Evolutionary conservation across 805 yeast genomes (phyloP).

Genomic region (Yarrowia hollandica): DNA sequence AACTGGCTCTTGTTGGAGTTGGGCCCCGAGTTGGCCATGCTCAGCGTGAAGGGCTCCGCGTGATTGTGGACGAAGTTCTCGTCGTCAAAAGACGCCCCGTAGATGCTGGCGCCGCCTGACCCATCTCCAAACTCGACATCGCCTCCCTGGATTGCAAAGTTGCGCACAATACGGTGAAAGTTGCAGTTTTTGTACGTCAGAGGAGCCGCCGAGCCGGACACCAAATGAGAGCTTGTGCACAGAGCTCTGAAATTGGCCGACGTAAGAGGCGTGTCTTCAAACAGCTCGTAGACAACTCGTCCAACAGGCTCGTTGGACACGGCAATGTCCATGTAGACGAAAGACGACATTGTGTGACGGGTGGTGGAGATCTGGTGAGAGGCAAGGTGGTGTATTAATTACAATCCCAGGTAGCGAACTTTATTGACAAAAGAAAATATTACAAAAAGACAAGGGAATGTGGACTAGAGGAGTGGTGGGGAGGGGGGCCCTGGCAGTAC

Average conservation of each 20-base stretch:
- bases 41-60: constrained; percentile 63
- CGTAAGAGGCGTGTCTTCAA: constrained; percentile 73
- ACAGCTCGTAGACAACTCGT: constrained; percentile 72
- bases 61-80: constrained; percentile 65
- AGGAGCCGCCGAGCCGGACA: constrained; percentile 60
- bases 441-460: too few species aligned
- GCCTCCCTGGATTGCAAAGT: constrained; percentile 86
- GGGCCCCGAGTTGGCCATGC: constrained; percentile 81
- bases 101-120: constrained; percentile 75
- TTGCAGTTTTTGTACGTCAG: constrained; percentile 55
- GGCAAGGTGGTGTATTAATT: too few species aligned
- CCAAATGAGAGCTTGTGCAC: constrained; percentile 60
- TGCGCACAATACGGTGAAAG: constrained; percentile 74
- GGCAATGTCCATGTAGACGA: constrained; percentile 71
- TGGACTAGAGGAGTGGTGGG: too few species aligned
- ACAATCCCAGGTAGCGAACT: too few species aligned
- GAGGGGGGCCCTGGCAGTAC: too few species aligned
- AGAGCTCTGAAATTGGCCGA: constrained; percentile 84
- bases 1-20: constrained; percentile 86
- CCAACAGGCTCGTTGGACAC: constrained; percentile 70
- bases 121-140: constrained; percentile 66
- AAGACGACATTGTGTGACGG: background rate
- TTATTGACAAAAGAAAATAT: too few species aligned
- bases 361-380: too few species aligned
- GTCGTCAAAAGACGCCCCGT: constrained; percentile 70